Conservation (phyloP, 345 rosid genomes). For the Camelina hispida region DNA sequence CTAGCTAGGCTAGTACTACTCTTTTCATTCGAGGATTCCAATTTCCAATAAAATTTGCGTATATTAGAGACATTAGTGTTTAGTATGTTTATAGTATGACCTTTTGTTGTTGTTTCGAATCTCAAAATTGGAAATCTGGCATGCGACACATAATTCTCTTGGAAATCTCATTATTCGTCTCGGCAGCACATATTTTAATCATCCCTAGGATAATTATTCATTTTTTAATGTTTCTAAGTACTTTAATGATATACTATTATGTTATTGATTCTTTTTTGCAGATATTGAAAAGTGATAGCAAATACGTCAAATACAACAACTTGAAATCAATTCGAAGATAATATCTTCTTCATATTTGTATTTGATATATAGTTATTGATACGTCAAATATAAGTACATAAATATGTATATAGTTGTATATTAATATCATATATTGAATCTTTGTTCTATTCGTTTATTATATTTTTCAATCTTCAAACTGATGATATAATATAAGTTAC, state of each 20-base stretch:
- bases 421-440: not conserved
- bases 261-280: not conserved
- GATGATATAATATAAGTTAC: not conserved
- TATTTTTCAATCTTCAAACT: not conserved
- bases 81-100: not conserved
- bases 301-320: not conserved
- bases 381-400: conserved; percentile 1
- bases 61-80: not conserved
- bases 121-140: not conserved
- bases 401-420: not conserved
- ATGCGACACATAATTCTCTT: not conserved
- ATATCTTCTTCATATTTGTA: not conserved
- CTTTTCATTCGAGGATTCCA: not conserved
- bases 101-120: conserved; percentile 21
- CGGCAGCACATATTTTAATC: not conserved
- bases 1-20: not conserved
- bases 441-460: not conserved
- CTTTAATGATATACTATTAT: not conserved
- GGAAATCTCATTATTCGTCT: conserved; percentile 2
- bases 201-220: not conserved
- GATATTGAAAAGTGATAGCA: conserved; percentile 7
- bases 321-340: not conserved
- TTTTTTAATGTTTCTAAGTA: not conserved
- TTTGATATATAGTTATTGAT: not conserved
- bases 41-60: not conserved